Conservation (phyloP, 2,329 filamentous ascomycete species). For the Pestalotiopsis fici region DNA sequence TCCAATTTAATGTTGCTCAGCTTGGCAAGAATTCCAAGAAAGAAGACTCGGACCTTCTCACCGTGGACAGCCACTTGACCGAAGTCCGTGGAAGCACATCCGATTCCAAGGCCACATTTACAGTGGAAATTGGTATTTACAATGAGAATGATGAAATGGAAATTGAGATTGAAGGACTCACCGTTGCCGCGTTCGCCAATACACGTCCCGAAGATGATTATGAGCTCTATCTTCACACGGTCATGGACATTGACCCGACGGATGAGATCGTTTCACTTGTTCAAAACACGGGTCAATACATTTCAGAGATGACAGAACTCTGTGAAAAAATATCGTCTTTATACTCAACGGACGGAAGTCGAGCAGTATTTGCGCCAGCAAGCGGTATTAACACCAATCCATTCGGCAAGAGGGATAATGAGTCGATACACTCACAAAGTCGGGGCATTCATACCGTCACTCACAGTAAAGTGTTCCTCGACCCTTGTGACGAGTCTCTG, state of each 20-base stretch:
- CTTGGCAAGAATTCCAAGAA: conserved; percentile 15
- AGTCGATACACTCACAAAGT: background rate
- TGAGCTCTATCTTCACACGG: conserved; percentile 30
- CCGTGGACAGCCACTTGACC: conserved; percentile 30
- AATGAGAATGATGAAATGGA: conserved; percentile 25
- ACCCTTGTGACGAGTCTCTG: conserved; percentile 30
- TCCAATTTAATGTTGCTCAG: conserved; percentile 37
- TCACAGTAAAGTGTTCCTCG: conserved; percentile 30
- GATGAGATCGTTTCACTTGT: conserved; percentile 31
- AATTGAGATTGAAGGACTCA: conserved; percentile 28
- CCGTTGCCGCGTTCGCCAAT: conserved; percentile 25
- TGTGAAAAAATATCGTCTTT: conserved; percentile 36
- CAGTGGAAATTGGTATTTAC: conserved; percentile 26
- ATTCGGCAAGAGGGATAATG: background rate
- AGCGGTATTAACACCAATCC: background rate
- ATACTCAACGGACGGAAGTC: conserved; percentile 18
- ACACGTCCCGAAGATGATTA: conserved; percentile 27
- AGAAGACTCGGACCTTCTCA: conserved; percentile 25
- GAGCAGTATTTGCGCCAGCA: background rate
- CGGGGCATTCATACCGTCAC: conserved; percentile 21
- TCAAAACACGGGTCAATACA: conserved; percentile 5
- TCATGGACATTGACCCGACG: conserved; percentile 41
- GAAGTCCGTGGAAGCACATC: conserved; percentile 12
- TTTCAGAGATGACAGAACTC: conserved; percentile 31
- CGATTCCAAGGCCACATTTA: conserved; percentile 29